Evolutionary conservation across 768 basidiomycete species (phyloP).

Genomic region (Suillus cothurnatus): DNA sequence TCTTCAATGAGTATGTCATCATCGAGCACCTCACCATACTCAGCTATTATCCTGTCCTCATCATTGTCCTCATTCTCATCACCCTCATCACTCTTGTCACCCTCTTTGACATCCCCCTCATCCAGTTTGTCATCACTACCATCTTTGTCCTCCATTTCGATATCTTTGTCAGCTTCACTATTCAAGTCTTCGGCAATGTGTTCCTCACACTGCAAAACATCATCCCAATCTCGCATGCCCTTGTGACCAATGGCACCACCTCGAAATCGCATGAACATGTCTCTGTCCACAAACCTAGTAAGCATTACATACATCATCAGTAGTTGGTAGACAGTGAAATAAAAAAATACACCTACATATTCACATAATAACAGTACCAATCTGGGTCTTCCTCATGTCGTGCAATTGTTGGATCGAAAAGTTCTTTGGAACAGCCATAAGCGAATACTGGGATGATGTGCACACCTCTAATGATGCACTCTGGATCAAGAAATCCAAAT

Average conservation of each 20-base stretch:
- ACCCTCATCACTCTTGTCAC: too few species aligned
- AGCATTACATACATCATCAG: neutral
- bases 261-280: slow-evolving; percentile 31
- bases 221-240: slow-evolving; percentile 15
- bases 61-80: too few species aligned
- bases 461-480: slow-evolving; percentile 36
- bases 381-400: slow-evolving; percentile 24
- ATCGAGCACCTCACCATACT: neutral
- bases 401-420: slow-evolving; percentile 8
- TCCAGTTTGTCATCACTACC: neutral
- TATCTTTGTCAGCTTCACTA: neutral
- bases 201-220: neutral
- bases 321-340: neutral
- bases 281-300: slow-evolving; percentile 39
- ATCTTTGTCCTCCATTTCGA: neutral
- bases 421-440: slow-evolving; percentile 16
- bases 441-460: slow-evolving; percentile 48
- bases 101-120: neutral
- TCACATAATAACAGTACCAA: slow-evolving; percentile 34
- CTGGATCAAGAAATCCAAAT: slow-evolving; percentile 51
- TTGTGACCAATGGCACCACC: slow-evolving; percentile 36
- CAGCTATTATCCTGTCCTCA: neutral
- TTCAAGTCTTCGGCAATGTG: neutral
- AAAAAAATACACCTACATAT: slow-evolving; percentile 28
- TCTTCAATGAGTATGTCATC: neutral